phyloP scores from a whole-genome alignment of 2,329 filamentous ascomycete genomes.

The Tympanopsis confertula region DNA sequence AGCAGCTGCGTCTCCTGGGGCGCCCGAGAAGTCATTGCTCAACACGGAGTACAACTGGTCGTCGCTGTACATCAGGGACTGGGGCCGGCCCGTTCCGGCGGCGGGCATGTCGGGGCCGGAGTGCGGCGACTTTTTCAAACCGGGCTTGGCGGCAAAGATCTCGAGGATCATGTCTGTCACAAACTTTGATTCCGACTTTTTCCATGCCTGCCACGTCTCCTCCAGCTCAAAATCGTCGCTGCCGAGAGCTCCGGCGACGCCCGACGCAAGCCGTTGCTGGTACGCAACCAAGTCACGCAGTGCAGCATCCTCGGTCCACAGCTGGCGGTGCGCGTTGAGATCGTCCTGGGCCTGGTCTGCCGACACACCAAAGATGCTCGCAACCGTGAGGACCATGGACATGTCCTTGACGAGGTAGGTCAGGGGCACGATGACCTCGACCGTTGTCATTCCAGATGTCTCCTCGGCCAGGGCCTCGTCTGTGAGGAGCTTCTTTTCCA shows the following conservation, averaged over 20 bases:
- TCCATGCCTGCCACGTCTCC: conserved; percentile 62
- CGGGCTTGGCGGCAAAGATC: conserved; percentile 57
- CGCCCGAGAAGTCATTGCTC: conserved; percentile 34
- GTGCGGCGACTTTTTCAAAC: conserved; percentile 22
- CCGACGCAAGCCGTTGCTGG: conserved; percentile 57
- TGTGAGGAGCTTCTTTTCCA: conserved; percentile 61
- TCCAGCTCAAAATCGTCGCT: conserved; percentile 62
- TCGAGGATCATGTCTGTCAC: conserved; percentile 63
- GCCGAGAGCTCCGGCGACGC: conserved; percentile 48
- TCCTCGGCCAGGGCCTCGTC: conserved; percentile 55
- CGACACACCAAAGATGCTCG: conserved; percentile 52
- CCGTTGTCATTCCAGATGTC: conserved; percentile 38
- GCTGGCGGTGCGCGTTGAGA: conserved; percentile 50
- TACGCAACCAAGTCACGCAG: conserved; percentile 62
- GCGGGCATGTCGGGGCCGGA: conserved; percentile 35
- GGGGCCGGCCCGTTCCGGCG: conserved; percentile 43
- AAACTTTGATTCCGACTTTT: conserved; percentile 56
- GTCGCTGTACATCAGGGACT: conserved; percentile 29
- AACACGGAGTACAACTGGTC: conserved; percentile 42
- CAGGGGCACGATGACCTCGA: conserved; percentile 54
- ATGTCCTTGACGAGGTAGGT: conserved; percentile 67
- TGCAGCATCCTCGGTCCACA: conserved; percentile 62
- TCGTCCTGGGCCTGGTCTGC: conserved; percentile 56
- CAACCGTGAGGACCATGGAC: conserved; percentile 59
- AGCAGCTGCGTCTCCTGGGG: conserved; percentile 49